Percentiles rank a stretch among this genome's conserved stretches.
Evolutionary conservation across 257 asterid species (phyloP).

Genomic region (Haberlea rhodopensis): DNA sequence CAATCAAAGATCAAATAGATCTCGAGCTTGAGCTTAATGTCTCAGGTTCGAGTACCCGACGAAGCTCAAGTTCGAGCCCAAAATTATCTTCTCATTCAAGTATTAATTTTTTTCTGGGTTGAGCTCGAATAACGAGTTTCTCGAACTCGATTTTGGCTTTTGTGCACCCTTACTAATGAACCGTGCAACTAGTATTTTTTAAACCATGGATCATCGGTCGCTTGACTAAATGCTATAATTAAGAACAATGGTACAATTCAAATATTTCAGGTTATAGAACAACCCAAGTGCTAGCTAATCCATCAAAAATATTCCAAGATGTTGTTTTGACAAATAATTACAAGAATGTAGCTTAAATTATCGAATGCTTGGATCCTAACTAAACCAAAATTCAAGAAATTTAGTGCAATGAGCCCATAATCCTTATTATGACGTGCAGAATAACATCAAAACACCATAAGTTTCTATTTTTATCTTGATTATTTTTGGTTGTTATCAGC

Average conservation of each 20-base stretch:
- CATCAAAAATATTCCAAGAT: not conserved
- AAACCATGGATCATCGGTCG: not conserved
- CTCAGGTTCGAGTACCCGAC: not conserved
- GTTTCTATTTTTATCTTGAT: not conserved
- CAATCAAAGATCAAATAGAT: too few species aligned
- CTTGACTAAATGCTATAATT: not conserved
- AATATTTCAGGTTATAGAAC: too few species aligned
- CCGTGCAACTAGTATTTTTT: too few species aligned
- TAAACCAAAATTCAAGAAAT: not conserved
- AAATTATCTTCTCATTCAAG: not conserved
- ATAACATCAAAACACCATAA: slow-evolving; percentile 4
- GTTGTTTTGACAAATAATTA: slow-evolving; percentile 6
- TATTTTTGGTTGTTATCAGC: not conserved
- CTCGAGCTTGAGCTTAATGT: too few species aligned
- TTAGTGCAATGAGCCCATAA: not conserved
- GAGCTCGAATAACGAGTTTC: not conserved
- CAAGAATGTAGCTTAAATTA: slow-evolving; percentile 16
- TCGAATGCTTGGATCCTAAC: slow-evolving; percentile 1
- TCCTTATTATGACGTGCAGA: not conserved
- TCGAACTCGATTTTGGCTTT: not conserved
- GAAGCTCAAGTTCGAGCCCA: too few species aligned
- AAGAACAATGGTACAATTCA: not conserved
- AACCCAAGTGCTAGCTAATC: not conserved
- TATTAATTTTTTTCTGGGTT: not conserved
- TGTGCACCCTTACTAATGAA: too few species aligned